These are phyloP conservation scores for Trichoderma sp. DNA, from an alignment of 2,329 filamentous ascomycete genomes.

Conservation along the genomic window DNA sequence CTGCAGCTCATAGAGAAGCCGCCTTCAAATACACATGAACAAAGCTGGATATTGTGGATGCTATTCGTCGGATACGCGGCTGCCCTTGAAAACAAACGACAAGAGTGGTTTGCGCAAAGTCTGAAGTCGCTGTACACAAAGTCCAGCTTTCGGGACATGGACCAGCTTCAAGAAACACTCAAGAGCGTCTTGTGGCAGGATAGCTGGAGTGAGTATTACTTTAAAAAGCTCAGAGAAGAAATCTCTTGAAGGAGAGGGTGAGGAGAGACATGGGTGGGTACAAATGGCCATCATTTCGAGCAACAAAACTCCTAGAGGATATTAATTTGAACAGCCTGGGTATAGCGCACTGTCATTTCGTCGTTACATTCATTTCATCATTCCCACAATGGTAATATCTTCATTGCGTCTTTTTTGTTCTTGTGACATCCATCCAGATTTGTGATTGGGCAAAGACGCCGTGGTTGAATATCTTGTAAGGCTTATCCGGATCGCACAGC, in stretches of 20 bases:
- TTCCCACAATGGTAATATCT: not conserved
- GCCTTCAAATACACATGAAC: not conserved
- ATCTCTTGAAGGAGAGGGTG: not conserved
- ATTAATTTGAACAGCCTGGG: not conserved
- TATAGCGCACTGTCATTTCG: not conserved
- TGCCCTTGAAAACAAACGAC: not conserved
- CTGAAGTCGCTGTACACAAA: not conserved
- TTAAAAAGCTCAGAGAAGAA: not conserved
- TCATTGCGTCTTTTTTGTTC: not conserved
- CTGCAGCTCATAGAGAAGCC: not conserved
- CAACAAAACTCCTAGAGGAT: not conserved
- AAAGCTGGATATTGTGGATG: conserved; percentile 1
- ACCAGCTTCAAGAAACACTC: not conserved
- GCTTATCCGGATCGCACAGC: conserved; percentile 3
- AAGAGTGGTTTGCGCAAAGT: not conserved
- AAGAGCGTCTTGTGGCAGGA: conserved; percentile 8
- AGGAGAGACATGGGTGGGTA: not conserved
- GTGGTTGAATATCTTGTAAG: conserved; percentile 15
- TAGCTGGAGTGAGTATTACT: not conserved
- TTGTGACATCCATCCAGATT: not conserved
- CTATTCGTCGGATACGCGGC: conserved; percentile 10
- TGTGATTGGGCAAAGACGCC: not conserved
- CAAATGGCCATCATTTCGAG: not conserved
- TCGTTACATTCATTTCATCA: not conserved
- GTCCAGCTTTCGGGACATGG: not conserved